Percentiles rank a stretch among this genome's conserved stretches.
Conservation (phyloP, 768 basidiomycete genomes). For the Lentinula edodes region DNA sequence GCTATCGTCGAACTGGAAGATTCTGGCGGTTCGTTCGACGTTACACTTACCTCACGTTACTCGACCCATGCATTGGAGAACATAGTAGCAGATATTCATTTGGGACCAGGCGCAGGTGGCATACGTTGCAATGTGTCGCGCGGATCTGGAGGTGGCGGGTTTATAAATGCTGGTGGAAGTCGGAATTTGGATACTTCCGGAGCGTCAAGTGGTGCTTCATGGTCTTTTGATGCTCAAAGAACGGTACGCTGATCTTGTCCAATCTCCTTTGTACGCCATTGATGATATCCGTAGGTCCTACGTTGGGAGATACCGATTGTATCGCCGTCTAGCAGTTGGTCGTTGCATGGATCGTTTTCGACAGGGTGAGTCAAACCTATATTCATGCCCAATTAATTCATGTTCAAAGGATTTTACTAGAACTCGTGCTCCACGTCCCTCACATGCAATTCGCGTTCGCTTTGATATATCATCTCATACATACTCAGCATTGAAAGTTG, state of each 20-base stretch:
- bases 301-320: conserved; percentile 75
- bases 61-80: conserved; percentile 66
- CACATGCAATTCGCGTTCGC: conserved; percentile 65
- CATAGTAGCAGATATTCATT: conserved; percentile 62
- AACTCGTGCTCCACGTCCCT: conserved; percentile 47
- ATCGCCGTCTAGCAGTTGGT: conserved; percentile 64
- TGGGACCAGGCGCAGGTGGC: conserved; percentile 69
- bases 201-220: conserved; percentile 49
- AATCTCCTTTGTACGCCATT: background rate
- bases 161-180: conserved; percentile 25
- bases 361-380: conserved; percentile 38
- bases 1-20: conserved; percentile 38
- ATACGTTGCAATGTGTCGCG: conserved; percentile 58
- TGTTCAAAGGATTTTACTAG: conserved; percentile 1
- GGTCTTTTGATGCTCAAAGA: conserved; percentile 72
- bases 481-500: conserved; percentile 78
- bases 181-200: conserved; percentile 24
- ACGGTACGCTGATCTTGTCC: conserved; percentile 34
- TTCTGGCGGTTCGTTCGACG: conserved; percentile 49
- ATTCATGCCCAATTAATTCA: background rate
- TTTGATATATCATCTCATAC: conserved; percentile 71
- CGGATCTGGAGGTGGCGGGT: conserved; percentile 48
- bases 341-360: conserved; percentile 72
- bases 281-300: conserved; percentile 42
- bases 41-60: conserved; percentile 59